These are phyloP conservation scores for Grosmannia penicillata DNA, from an alignment of 2,329 filamentous ascomycete species.

Conservation along the genomic window DNA sequence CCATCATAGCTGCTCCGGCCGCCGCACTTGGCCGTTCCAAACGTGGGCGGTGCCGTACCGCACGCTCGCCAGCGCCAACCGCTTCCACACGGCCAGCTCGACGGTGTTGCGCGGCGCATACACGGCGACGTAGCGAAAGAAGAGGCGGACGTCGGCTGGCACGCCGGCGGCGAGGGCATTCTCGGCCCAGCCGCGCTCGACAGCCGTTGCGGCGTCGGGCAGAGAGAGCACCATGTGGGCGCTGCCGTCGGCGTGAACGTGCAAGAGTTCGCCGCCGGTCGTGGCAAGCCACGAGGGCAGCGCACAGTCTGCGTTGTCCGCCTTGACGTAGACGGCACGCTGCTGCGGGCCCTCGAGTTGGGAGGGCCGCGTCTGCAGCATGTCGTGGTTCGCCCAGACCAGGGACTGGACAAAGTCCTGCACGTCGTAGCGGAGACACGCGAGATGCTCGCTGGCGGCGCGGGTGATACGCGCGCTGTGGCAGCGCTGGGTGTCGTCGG, in stretches of 20 bases:
- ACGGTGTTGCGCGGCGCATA: constrained; percentile 22
- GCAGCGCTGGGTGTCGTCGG: background rate
- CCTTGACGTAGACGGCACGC: constrained; percentile 15
- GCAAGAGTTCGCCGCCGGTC: constrained; percentile 19
- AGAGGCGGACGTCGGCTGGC: background rate
- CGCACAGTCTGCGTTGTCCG: background rate
- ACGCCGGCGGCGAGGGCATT: constrained; percentile 6
- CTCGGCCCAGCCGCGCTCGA: constrained; percentile 24
- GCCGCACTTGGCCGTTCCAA: constrained; percentile 4
- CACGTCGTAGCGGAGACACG: constrained; percentile 6
- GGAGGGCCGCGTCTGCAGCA: constrained; percentile 16
- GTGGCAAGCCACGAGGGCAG: constrained; percentile 8
- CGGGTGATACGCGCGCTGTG: background rate
- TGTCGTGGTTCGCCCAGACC: constrained; percentile 14
- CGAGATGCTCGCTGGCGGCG: background rate
- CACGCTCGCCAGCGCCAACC: constrained; percentile 12
- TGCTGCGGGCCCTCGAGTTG: constrained; percentile 16
- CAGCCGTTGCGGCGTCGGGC: constrained; percentile 20
- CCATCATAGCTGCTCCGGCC: constrained; percentile 1
- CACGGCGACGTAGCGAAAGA: constrained; percentile 18
- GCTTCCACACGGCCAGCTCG: constrained; percentile 21
- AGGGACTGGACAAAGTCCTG: constrained; percentile 9
- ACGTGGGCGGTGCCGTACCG: constrained; percentile 6
- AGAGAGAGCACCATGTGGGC: constrained; percentile 22
- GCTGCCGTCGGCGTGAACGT: constrained; percentile 24